Percentiles rank a stretch among this genome's conserved stretches.
phyloP scores from a whole-genome alignment of 2,329 filamentous ascomycete species.

The Escovopsis sp. region DNA sequence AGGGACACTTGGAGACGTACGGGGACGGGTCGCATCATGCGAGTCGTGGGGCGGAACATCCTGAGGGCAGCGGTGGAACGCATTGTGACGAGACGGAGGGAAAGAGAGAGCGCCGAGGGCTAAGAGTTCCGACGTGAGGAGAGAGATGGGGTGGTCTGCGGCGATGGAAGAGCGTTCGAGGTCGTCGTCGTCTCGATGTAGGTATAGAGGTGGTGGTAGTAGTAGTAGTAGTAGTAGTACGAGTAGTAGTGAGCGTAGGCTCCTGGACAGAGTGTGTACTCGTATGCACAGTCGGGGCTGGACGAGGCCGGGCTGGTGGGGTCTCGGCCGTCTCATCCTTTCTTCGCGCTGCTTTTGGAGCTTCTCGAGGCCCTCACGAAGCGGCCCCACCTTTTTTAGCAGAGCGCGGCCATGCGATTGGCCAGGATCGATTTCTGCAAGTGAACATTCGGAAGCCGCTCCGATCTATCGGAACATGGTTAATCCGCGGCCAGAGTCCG shows the following conservation, averaged over 20 bases:
- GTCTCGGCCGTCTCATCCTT: no score
- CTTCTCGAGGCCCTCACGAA: no score
- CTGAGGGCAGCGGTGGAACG: constrained; percentile 49
- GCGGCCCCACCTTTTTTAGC: no score
- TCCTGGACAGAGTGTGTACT: no score
- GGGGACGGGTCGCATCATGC: constrained; percentile 57
- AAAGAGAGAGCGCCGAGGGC: constrained; percentile 17
- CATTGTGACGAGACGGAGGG: constrained; percentile 34
- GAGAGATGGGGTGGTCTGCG: not conserved
- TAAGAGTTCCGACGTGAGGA: constrained; percentile 5
- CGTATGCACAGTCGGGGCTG: no score
- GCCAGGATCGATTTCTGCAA: not conserved
- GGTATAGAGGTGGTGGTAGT: no score
- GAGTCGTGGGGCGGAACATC: constrained; percentile 51
- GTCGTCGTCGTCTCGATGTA: no score
- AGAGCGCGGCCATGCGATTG: no score
- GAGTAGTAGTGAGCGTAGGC: constrained; percentile 2
- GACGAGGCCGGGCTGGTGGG: no score
- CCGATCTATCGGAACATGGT: constrained; percentile 1
- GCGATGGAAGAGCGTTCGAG: no score
- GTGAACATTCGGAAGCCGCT: no score
- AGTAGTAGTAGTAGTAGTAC: not conserved
- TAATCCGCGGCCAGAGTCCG: constrained; percentile 23
- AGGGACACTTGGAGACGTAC: constrained; percentile 32
- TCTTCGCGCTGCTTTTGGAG: no score